A percentile compares a stretch with the other conserved stretches of the same genome.
Evolutionary conservation across 2,329 filamentous ascomycete species (phyloP).

Genomic region (Xylaria sp.): DNA sequence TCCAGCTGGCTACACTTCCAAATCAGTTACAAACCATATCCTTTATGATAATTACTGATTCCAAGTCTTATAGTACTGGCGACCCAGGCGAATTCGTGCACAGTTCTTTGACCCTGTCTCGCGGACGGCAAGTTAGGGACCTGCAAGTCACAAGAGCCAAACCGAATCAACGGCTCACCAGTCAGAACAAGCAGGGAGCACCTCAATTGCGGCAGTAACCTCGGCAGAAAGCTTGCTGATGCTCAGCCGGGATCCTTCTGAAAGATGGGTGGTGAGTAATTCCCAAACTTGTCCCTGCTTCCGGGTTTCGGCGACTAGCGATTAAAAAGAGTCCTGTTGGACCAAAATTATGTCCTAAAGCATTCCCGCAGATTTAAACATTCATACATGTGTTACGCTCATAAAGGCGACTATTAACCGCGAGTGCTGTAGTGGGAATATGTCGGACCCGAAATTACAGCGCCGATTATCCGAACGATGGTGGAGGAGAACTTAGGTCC

Average conservation of each 20-base stretch:
- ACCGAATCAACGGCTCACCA: conserved; percentile 26
- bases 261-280: conserved; percentile 55
- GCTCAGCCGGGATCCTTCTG: conserved; percentile 28
- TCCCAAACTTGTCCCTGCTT: not conserved
- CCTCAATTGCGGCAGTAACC: not conserved
- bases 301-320: not conserved
- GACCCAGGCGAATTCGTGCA: conserved; percentile 51
- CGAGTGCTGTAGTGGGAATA: conserved; percentile 58
- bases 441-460: conserved; percentile 54
- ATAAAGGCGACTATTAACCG: not conserved
- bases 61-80: conserved; percentile 51
- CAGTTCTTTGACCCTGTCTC: conserved; percentile 52
- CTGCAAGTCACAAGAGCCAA: conserved; percentile 33
- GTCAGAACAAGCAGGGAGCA: conserved; percentile 4
- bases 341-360: not conserved
- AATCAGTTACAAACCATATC: not conserved
- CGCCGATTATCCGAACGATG: conserved; percentile 56
- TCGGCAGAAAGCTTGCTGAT: conserved; percentile 15
- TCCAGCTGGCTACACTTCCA: not conserved
- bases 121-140: conserved; percentile 39
- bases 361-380: not conserved
- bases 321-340: not conserved
- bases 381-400: not conserved
- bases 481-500: conserved; percentile 65
- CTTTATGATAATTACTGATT: conserved; percentile 3